Evolutionary conservation across 257 asterid species (phyloP).

Genomic region (Nyctanthes arbortristis): DNA sequence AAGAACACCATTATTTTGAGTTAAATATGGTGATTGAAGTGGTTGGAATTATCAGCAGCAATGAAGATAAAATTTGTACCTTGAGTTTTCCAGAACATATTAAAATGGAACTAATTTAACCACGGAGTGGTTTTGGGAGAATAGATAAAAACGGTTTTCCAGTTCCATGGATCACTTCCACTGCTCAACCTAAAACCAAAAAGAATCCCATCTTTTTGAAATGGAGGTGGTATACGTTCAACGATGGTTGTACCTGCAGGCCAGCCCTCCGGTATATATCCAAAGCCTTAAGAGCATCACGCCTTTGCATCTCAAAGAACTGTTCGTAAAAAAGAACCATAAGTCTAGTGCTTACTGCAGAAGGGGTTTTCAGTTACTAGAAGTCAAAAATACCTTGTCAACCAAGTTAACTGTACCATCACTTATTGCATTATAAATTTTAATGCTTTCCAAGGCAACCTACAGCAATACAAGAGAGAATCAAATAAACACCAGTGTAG

Average conservation of each 20-base stretch:
- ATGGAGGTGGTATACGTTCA: background rate
- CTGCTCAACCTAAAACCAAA: background rate
- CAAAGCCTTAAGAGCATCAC: slow-evolving; percentile 86
- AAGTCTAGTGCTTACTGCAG: slow-evolving; percentile 14
- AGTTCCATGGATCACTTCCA: background rate
- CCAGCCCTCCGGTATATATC: slow-evolving; percentile 90
- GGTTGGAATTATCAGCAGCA: too few relatives aligned
- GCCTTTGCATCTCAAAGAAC: slow-evolving; percentile 99
- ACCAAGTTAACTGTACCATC: slow-evolving; percentile 90
- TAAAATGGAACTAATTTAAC: too few relatives aligned
- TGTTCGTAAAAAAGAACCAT: slow-evolving; percentile 32
- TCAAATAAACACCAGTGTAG: slow-evolving; percentile 15
- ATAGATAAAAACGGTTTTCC: background rate
- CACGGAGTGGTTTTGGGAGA: background rate
- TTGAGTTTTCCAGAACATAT: too few relatives aligned
- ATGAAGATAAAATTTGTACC: too few relatives aligned
- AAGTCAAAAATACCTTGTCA: slow-evolving; percentile 72
- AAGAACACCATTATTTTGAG: too few relatives aligned
- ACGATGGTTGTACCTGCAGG: slow-evolving; percentile 60
- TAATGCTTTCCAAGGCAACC: slow-evolving; percentile 96
- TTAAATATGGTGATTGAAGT: too few relatives aligned
- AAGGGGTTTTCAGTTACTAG: slow-evolving; percentile 10
- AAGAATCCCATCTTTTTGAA: background rate
- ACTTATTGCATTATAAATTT: slow-evolving; percentile 80
- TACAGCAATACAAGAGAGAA: slow-evolving; percentile 29